Percentiles rank a stretch among this genome's conserved stretches.
Conservation (phyloP, 2,329 filamentous ascomycete genomes). For the Penicillium digitatum region DNA sequence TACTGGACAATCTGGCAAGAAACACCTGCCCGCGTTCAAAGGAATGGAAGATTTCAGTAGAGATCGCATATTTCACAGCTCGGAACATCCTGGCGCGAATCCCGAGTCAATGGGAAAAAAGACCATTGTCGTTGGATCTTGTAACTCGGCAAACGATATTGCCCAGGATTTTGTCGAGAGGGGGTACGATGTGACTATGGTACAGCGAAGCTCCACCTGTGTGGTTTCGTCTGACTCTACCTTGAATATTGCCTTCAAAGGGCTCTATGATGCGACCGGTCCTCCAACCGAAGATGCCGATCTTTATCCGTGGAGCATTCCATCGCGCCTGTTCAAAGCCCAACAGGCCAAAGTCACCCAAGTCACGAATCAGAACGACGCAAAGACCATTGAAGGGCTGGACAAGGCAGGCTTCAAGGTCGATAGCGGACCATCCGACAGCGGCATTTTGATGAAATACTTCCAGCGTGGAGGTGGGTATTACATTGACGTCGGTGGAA, state of each 20-base stretch:
- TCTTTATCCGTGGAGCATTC: conserved; percentile 55
- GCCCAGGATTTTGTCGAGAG: conserved; percentile 64
- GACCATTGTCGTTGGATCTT: conserved; percentile 63
- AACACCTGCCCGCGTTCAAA: conserved; percentile 49
- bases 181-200: conserved; percentile 64
- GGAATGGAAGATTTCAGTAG: conserved; percentile 56
- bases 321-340: conserved; percentile 58
- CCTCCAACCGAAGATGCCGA: conserved; percentile 66
- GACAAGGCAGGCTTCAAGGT: conserved; percentile 58
- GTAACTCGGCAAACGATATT: conserved; percentile 67
- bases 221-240: conserved; percentile 58
- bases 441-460: conserved; percentile 60
- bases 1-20: conserved; percentile 66
- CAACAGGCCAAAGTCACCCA: conserved; percentile 50
- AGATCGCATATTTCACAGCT: conserved; percentile 57
- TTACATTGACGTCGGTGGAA: conserved; percentile 66
- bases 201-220: conserved; percentile 64
- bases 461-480: conserved; percentile 64
- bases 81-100: conserved; percentile 54
- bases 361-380: conserved; percentile 35
- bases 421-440: conserved; percentile 55
- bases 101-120: conserved; percentile 52
- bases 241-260: conserved; percentile 52
- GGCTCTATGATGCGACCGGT: conserved; percentile 46
- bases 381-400: conserved; percentile 44